Percentiles rank a stretch among this genome's conserved stretches.
These are phyloP conservation scores for Curvularia hawaiiensis DNA, from an alignment of 2,329 filamentous ascomycete genomes.

Conservation along the genomic window DNA sequence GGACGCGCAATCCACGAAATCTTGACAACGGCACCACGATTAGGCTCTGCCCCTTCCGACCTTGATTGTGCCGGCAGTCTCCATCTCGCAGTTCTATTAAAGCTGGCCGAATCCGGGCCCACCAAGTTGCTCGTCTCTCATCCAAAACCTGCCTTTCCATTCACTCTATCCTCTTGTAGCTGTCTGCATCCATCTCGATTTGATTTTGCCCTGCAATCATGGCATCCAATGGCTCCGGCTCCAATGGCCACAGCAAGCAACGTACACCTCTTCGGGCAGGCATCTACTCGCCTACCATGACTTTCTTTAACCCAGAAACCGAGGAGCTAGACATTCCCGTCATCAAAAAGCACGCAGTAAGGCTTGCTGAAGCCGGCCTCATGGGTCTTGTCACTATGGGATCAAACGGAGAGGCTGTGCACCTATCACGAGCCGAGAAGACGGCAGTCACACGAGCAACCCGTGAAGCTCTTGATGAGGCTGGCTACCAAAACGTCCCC, in stretches of 20 bases:
- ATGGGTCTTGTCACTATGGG: constrained; percentile 86
- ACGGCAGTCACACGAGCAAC: constrained; percentile 75
- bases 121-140: constrained; percentile 22
- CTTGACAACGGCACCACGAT: constrained; percentile 23
- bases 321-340: constrained; percentile 82
- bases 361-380: constrained; percentile 76
- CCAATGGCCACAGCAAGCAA: constrained; percentile 45
- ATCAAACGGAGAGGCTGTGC: constrained; percentile 87
- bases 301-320: constrained; percentile 83
- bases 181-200: constrained; percentile 1
- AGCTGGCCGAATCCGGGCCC: constrained; percentile 40
- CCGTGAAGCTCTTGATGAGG: constrained; percentile 79
- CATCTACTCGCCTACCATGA: constrained; percentile 89
- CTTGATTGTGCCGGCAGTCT: constrained; percentile 41
- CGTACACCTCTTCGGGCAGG: constrained; percentile 73
- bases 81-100: constrained; percentile 47
- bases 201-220: constrained; percentile 21
- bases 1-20: constrained; percentile 24
- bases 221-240: constrained; percentile 42
- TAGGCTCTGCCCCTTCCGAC: constrained; percentile 36
- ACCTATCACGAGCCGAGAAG: constrained; percentile 81
- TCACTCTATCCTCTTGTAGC: background rate
- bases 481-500: constrained; percentile 75
- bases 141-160: constrained; percentile 15
- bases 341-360: constrained; percentile 80